Percentiles rank a stretch among this genome's conserved stretches.
phyloP scores from a whole-genome alignment of 306 rosid species.

The Cicer chorassanicum region DNA sequence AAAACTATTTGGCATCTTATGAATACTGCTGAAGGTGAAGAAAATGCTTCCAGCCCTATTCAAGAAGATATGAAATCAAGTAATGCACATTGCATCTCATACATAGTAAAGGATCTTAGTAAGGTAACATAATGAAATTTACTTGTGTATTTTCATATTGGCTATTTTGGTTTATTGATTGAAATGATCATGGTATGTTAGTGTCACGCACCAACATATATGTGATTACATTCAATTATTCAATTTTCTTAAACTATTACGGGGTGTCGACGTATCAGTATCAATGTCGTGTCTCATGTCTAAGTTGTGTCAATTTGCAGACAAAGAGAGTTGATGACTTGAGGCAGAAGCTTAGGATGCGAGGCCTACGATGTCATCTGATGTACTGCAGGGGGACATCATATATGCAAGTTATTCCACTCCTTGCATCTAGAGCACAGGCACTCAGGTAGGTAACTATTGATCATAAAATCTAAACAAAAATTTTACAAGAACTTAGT shows the following conservation, averaged over 20 bases:
- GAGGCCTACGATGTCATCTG: slow-evolving; percentile 50
- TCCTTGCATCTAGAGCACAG: slow-evolving; percentile 53
- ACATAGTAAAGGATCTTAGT: slow-evolving; percentile 40
- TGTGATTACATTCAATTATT: too few relatives aligned
- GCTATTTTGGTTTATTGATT: slow-evolving; percentile 1
- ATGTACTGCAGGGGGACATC: slow-evolving; percentile 46
- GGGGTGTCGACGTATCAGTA: too few relatives aligned
- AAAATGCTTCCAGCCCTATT: slow-evolving; percentile 29
- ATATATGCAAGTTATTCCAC: slow-evolving; percentile 49
- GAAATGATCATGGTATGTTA: slow-evolving; percentile 1
- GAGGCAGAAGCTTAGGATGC: slow-evolving; percentile 52
- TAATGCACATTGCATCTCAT: slow-evolving; percentile 49
- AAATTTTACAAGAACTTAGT: background rate
- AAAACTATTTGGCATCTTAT: slow-evolving; percentile 47
- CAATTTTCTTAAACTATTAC: too few relatives aligned
- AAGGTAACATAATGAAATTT: slow-evolving; percentile 40
- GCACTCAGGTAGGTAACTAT: slow-evolving; percentile 54
- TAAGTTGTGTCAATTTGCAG: slow-evolving; percentile 6
- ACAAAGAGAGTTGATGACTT: slow-evolving; percentile 49
- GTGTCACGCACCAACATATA: too few relatives aligned
- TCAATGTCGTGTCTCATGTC: too few relatives aligned
- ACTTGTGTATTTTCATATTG: background rate
- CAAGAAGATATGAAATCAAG: slow-evolving; percentile 45
- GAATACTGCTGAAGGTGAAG: slow-evolving; percentile 35
- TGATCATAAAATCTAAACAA: background rate